phyloP scores from a whole-genome alignment of 352 stramenopile species.

The Elongisporangium undulatum region DNA sequence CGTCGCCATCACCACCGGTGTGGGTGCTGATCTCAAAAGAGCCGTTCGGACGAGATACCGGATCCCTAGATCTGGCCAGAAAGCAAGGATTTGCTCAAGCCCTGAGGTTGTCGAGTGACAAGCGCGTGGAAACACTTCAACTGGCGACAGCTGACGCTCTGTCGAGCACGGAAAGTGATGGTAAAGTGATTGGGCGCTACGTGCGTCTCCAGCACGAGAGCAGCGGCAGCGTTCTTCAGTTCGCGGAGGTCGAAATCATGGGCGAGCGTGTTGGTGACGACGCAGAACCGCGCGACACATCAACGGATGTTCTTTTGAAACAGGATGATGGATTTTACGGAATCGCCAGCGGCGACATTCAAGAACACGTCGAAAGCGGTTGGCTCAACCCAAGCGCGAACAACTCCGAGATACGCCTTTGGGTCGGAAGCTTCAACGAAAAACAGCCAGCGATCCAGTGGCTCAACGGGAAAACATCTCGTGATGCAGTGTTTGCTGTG shows the following conservation, averaged over 20 bases:
- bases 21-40: constrained; percentile 61
- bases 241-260: constrained; percentile 59
- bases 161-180: not conserved
- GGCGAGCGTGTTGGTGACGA: not conserved
- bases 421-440: constrained; percentile 60
- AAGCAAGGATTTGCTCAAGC: not conserved
- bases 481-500: constrained; percentile 20
- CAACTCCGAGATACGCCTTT: constrained; percentile 41
- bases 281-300: not conserved
- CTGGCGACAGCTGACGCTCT: constrained; percentile 6
- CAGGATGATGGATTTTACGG: constrained; percentile 63
- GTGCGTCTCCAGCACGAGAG: constrained; percentile 58
- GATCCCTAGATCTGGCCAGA: not conserved
- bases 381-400: constrained; percentile 48
- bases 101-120: constrained; percentile 2
- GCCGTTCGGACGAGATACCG: constrained; percentile 13
- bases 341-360: constrained; percentile 32
- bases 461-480: constrained; percentile 12
- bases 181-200: constrained; percentile 29
- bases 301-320: constrained; percentile 1
- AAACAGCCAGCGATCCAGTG: constrained; percentile 53
- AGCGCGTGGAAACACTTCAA: constrained; percentile 13
- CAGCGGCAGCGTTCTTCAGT: constrained; percentile 34
- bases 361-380: constrained; percentile 47
- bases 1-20: constrained; percentile 26